phyloP scores from a whole-genome alignment of 371 early-diverging fungal genomes.

The Funneliformis caledonium region DNA sequence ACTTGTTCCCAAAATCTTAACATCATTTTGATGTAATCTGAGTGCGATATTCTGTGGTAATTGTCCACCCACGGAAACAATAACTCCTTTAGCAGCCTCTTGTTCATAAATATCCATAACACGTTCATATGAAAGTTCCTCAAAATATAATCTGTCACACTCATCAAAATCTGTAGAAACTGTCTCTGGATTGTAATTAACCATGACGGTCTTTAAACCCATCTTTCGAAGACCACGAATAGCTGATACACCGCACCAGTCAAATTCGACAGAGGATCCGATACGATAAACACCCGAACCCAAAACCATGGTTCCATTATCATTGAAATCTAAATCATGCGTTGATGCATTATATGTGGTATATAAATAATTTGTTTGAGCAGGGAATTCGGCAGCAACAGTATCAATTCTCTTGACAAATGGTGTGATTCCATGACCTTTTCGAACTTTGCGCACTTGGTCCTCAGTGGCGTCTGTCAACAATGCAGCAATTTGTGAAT shows the following conservation, averaged over 20 bases:
- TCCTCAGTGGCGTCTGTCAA: slow-evolving; percentile 83
- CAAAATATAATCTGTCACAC: slow-evolving; percentile 94
- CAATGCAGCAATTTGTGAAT: slow-evolving; percentile 78
- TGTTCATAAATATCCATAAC: slow-evolving; percentile 93
- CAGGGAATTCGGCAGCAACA: slow-evolving; percentile 96
- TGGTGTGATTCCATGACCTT: slow-evolving; percentile 78
- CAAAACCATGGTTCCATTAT: slow-evolving; percentile 91
- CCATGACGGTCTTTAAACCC: slow-evolving; percentile 90
- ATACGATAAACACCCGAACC: slow-evolving; percentile 97
- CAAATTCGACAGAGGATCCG: slow-evolving; percentile 96
- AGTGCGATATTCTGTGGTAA: slow-evolving; percentile 96
- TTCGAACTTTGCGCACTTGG: slow-evolving; percentile 82
- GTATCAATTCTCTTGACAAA: slow-evolving; percentile 98
- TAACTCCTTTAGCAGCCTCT: slow-evolving; percentile 81
- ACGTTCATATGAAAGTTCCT: slow-evolving; percentile 88
- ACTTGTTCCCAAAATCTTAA: slow-evolving; percentile 89
- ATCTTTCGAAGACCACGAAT: slow-evolving; percentile 85
- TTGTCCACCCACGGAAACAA: slow-evolving; percentile 95
- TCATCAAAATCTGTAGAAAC: slow-evolving; percentile 97
- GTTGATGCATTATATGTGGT: slow-evolving; percentile 92
- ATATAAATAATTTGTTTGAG: slow-evolving; percentile 95
- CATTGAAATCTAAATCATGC: slow-evolving; percentile 87
- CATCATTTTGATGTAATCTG: slow-evolving; percentile 80
- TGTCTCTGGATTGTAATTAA: slow-evolving; percentile 98
- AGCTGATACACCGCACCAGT: slow-evolving; percentile 95